phyloP scores from a whole-genome alignment of 1,139 yeast species.

The Candida smagusa region DNA sequence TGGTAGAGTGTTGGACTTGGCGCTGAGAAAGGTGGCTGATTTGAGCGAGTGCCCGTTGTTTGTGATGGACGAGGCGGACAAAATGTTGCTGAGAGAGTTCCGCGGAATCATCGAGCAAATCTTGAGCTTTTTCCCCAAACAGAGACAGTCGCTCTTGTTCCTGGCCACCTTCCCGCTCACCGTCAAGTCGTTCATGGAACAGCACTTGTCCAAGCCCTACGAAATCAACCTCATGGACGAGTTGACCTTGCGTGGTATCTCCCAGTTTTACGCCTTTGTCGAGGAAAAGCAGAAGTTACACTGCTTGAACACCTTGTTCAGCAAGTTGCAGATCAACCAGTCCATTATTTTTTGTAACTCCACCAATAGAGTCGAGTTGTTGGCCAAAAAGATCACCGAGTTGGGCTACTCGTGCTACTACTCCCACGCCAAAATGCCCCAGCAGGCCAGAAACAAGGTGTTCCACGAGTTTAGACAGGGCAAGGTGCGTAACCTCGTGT shows the following conservation, averaged over 20 bases:
- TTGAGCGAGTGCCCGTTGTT: slow-evolving; percentile 84
- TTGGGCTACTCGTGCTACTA: slow-evolving; percentile 95
- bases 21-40: slow-evolving; percentile 84
- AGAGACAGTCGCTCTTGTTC: slow-evolving; percentile 82
- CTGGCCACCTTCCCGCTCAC: slow-evolving; percentile 96
- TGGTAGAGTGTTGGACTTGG: slow-evolving; percentile 94
- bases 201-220: slow-evolving; percentile 86
- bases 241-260: slow-evolving; percentile 90
- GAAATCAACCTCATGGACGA: slow-evolving; percentile 98
- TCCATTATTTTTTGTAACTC: slow-evolving; percentile 96
- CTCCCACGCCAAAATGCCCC: slow-evolving; percentile 97
- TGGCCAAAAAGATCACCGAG: slow-evolving; percentile 95
- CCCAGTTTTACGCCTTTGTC: slow-evolving; percentile 95
- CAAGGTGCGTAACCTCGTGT: slow-evolving; percentile 92
- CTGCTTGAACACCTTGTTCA: slow-evolving; percentile 90
- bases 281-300: slow-evolving; percentile 95
- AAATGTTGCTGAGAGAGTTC: slow-evolving; percentile 90
- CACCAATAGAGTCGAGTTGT: slow-evolving; percentile 89
- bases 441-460: slow-evolving; percentile 94
- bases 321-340: slow-evolving; percentile 92
- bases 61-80: slow-evolving; percentile 99
- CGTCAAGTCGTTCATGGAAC: slow-evolving; percentile 89
- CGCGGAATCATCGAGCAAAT: slow-evolving; percentile 86
- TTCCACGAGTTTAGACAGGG: slow-evolving; percentile 99
- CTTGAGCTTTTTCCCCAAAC: slow-evolving; percentile 71